phyloP scores from a whole-genome alignment of 1,284 basidiomycete genomes.

The Tylopilus orsonianus region DNA sequence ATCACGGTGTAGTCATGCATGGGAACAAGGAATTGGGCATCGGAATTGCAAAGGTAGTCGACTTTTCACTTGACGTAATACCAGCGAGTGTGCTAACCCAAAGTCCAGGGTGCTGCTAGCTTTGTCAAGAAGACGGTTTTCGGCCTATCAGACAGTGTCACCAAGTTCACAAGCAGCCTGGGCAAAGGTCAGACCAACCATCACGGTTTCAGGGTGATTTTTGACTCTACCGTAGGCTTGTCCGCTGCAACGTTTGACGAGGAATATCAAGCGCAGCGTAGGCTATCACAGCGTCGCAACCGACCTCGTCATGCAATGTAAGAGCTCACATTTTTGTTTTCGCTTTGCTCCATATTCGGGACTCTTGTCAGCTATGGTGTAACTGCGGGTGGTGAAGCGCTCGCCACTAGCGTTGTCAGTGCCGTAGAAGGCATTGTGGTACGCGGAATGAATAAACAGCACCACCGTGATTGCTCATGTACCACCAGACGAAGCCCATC shows the following conservation, averaged over 20 bases:
- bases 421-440: constrained; percentile 96
- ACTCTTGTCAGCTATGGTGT: constrained; percentile 77
- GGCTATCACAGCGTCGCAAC: constrained; percentile 90
- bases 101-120: constrained; percentile 84
- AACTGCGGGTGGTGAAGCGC: constrained; percentile 89
- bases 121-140: constrained; percentile 99
- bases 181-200: constrained; percentile 73
- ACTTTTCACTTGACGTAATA: constrained; percentile 5
- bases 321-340: constrained; percentile 23
- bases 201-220: not conserved
- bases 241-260: constrained; percentile 96
- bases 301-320: constrained; percentile 95
- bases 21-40: constrained; percentile 95
- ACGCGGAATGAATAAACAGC: constrained; percentile 29
- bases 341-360: constrained; percentile 11
- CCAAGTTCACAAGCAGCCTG: constrained; percentile 96
- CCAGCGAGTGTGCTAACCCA: constrained; percentile 12
- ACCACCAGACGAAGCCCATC: constrained; percentile 81
- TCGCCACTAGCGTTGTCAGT: constrained; percentile 92
- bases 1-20: constrained; percentile 96
- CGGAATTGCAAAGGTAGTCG: constrained; percentile 87
- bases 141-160: constrained; percentile 93
- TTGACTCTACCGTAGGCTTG: constrained; percentile 55
- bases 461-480: constrained; percentile 1
- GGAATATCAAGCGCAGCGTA: constrained; percentile 89